Evolutionary conservation across 257 asterid species (phyloP), one percentile per base, ranked within the genome.

Genomic region (Rubia yunnanensis): DNA sequence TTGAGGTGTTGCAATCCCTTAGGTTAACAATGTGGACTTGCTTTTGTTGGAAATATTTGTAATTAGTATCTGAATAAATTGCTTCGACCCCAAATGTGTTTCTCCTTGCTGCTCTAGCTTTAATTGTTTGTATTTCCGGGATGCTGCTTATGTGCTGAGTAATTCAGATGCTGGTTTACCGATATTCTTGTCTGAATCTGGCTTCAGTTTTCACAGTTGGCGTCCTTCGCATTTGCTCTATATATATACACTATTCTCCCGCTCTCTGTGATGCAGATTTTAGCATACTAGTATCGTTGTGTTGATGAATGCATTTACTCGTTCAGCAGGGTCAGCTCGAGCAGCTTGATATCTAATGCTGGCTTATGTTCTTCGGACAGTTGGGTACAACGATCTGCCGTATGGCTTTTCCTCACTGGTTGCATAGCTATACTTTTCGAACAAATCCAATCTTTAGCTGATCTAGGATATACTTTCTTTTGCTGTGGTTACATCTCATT

Each of bases 261-360:
- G n/a, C n/a, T n/a, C n/a, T n/a, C n/a, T 35, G 26, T 34, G 24
- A 59, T 28, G 17, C 39, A 26, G 30, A 23, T 4, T 28, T n/a
- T n/a, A n/a, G n/a, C n/a, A n/a, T n/a, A n/a, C n/a, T n/a, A 36
- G 39, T 60, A 22, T 63, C 35, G 30, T 63, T 63, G 18, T 11
- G 8, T 64, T 54, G 65, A 64, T 35, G 17, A 35, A 17, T 54
- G 4, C 58, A 27, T 7, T 54, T 28, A 17, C 38, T 17, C 52
- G n/a, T 27, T 39, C 15, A 30, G 61, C 75, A 71, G 75, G 70
- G 36, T 56, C 48, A 58, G 32, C 48, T 71, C 38, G 57, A 30
- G 24, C 70, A 64, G 28, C 70, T 56, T 14, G 6, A 5, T 9
- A 7, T 71, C 35, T 55, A 71, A 71, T 5, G n/a, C 10, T 27